Evolutionary conservation across 78 protist genomes (phyloP).

Genomic region (Chrysochromulina parva): DNA sequence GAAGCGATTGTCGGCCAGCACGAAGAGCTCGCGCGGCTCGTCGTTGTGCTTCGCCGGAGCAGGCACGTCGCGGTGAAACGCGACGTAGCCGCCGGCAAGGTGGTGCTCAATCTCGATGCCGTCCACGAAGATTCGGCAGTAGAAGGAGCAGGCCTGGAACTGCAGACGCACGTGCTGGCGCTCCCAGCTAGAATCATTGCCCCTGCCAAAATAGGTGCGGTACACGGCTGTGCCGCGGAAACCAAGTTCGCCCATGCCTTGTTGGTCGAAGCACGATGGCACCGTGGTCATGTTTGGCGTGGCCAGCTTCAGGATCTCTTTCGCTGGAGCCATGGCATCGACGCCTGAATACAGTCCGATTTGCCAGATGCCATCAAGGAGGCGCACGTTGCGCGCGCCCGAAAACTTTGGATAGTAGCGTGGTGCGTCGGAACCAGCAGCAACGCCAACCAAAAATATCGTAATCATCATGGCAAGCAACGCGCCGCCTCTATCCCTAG

Average conservation of each 20-base stretch:
- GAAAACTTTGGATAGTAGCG: no score
- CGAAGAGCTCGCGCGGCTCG: no score
- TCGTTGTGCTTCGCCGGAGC: not conserved
- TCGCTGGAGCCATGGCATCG: no score
- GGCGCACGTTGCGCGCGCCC: no score
- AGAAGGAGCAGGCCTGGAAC: constrained; percentile 42
- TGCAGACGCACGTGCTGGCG: not conserved
- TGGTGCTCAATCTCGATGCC: not conserved
- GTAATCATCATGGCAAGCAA: no score
- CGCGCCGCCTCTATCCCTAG: no score
- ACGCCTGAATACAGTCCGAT: no score
- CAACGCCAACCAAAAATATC: no score
- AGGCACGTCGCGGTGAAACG: constrained; percentile 36
- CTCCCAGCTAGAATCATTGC: not conserved
- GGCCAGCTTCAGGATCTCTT: not conserved
- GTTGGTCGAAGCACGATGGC: constrained; percentile 32
- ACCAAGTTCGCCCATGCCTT: constrained; percentile 1
- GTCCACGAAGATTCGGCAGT: constrained; percentile 33
- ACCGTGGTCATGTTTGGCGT: not conserved
- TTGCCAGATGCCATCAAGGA: no score
- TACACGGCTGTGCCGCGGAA: constrained; percentile 36
- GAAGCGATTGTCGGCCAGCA: constrained; percentile 6
- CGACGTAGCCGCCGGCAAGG: constrained; percentile 43
- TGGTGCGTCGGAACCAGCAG: no score
- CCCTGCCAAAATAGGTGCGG: not conserved